Conservation (phyloP, 2,329 filamentous ascomycete species). For the Polytolypa hystricis region DNA sequence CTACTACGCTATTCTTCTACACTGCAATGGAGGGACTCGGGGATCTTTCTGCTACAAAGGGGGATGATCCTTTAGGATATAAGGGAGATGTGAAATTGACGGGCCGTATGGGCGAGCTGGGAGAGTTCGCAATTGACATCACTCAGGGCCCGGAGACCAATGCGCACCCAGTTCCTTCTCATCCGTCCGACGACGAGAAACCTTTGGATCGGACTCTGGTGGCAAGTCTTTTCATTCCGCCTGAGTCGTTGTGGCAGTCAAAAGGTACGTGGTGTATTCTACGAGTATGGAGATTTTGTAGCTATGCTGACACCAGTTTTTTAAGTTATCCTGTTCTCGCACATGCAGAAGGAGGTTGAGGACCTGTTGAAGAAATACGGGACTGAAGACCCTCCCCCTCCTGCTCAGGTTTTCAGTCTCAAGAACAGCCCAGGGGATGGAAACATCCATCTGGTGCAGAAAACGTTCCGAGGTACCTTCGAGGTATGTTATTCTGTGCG, state of each 20-base stretch:
- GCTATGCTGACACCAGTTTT: background rate
- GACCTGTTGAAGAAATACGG: constrained; percentile 48
- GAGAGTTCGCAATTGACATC: constrained; percentile 67
- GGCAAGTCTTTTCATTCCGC: constrained; percentile 54
- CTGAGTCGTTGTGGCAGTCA: constrained; percentile 69
- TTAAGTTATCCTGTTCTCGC: constrained; percentile 47
- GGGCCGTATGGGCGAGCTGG: constrained; percentile 61
- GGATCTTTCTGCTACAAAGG: constrained; percentile 49
- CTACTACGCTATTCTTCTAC: constrained; percentile 74
- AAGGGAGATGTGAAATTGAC: constrained; percentile 55
- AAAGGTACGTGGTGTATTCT: constrained; percentile 50
- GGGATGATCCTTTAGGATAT: constrained; percentile 42
- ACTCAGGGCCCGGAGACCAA: constrained; percentile 58
- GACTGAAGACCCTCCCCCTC: constrained; percentile 60
- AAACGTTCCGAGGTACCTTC: constrained; percentile 79
- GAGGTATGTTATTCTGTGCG: constrained; percentile 36
- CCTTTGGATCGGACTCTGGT: constrained; percentile 68
- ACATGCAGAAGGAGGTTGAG: constrained; percentile 55
- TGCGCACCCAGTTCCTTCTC: constrained; percentile 43
- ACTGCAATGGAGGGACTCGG: constrained; percentile 67
- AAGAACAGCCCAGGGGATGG: constrained; percentile 49
- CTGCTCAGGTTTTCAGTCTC: constrained; percentile 76
- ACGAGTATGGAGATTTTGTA: background rate
- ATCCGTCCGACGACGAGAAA: constrained; percentile 56
- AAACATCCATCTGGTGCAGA: constrained; percentile 82